Evolutionary conservation across 305 asterid genomes (phyloP).

Genomic region (Fraxinus angustifolia): DNA sequence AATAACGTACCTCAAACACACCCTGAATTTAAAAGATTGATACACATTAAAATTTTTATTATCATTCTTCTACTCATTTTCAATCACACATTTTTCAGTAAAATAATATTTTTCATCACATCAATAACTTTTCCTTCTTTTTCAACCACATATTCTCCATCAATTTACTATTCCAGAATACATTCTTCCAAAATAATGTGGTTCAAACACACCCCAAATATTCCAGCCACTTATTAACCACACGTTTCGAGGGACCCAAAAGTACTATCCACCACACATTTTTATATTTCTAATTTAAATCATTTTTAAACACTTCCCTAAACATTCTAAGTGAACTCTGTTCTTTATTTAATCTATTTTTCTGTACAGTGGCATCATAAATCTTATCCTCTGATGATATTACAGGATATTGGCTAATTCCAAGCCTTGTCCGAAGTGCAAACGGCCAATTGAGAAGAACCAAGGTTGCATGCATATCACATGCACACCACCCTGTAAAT

Average conservation of each 20-base stretch:
- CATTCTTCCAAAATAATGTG: no score
- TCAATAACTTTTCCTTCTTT: no score
- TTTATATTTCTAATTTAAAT: no score
- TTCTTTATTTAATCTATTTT: conserved; percentile 6
- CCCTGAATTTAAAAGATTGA: no score
- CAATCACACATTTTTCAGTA: no score
- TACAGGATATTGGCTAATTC: conserved; percentile 92
- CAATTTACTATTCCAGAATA: no score
- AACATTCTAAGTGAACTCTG: background rate
- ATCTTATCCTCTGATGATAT: conserved; percentile 20
- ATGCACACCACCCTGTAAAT: conserved; percentile 92
- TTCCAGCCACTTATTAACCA: background rate
- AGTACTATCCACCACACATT: background rate
- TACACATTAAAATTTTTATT: no score
- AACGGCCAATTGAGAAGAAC: conserved; percentile 91
- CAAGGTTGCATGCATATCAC: conserved; percentile 97
- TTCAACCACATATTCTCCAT: no score
- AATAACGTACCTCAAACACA: no score
- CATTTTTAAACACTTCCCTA: background rate
- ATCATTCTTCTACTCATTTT: no score
- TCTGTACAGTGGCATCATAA: conserved; percentile 6
- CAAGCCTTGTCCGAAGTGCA: conserved; percentile 94
- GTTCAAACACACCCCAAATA: background rate
- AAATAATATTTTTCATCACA: no score
- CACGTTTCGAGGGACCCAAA: background rate